A percentile compares a stretch with the other conserved stretches of the same genome.
Conservation (phyloP, 306 rosid genomes). For the Prunus persica region Prunus_persica_NCBIv2 NC_034014.1:22244001-22244500, state of each 20-base stretch:
- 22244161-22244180: background rate
- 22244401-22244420: slow-evolving; percentile 19
- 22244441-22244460: slow-evolving; percentile 45
- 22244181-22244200: background rate
- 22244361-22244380: background rate
- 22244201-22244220: background rate
- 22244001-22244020: no score
- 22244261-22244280: background rate
- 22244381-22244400: slow-evolving; percentile 26
- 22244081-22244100: no score
- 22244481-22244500: slow-evolving; percentile 34
- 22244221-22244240: background rate
- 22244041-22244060: no score
- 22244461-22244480: slow-evolving; percentile 10
- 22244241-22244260: background rate
- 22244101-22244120: no score
- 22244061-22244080: no score
- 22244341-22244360: background rate
- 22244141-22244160: no score
- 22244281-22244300: no score
- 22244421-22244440: slow-evolving; percentile 26
- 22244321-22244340: slow-evolving; percentile 15
- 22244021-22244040: no score
- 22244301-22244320: slow-evolving; percentile 1
- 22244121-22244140: no score